Base-by-base conservation (phyloP, 1,284 basidiomycete genomes). In the Cryptococcus sp. region DNA sequence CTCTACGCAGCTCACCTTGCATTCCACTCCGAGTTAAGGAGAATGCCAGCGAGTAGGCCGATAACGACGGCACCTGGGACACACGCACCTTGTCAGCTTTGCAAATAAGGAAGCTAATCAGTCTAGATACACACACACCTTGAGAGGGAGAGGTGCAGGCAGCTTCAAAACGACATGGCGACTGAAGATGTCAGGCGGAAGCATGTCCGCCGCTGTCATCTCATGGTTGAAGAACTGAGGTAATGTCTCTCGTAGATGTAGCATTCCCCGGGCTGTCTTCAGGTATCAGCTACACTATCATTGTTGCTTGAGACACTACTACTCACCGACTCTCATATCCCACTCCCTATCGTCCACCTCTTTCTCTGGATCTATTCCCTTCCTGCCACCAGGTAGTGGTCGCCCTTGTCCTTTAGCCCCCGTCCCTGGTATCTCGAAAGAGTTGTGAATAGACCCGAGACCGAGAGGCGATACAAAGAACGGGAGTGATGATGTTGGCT, bases 321-420 rank as follows among this genome's bases (percentile, higher is more conserved):
- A 67, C 71, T 62, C 47, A 73, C 72, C 72, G 23, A 75, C 74
- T 53, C 76, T 56, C 47, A 77, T 68, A 55, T 76, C 73, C 74
- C 74, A 77, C 57, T 77, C 76, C 21, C 64, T 53, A 58, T 77
- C 76, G 53, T 69, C 67, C n/a, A 77, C 73, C 38, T 64, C 67
- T 46, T 76, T 72, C 18, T 66, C 66, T 8, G 56, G 55, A 20
- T 62, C 57, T 18, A 43, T 46, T 21, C 56, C 53, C n/a, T 20
- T 38, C 8, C 35, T 48, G 20, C 48, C 48, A 6, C 52, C 52
- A 28, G n/a, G 37, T 9, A 42, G 45, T 13, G 53, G 60, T 53
- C 56, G 62, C 2, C 62, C 59, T 43, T 65, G 64, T 13, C 66
- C 66, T 43, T 64, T 67, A 3, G 43, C 59, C 18, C 18, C 33